phyloP scores from a whole-genome alignment of 176 grass and related monocot genomes.

The Chloris gayana region DNA sequence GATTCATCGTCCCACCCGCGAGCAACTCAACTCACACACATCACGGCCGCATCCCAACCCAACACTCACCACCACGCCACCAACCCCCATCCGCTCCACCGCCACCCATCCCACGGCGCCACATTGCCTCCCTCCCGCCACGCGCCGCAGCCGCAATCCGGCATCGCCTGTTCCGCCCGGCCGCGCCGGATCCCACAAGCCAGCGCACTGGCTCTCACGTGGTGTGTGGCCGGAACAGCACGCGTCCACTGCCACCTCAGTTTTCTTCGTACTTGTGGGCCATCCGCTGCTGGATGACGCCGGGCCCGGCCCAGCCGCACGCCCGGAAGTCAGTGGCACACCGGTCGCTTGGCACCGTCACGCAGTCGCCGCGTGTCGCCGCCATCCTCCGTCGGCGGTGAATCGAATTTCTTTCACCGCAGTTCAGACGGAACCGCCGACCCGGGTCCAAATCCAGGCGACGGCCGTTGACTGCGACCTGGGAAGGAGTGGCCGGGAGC shows the following conservation, averaged over 20 bases:
- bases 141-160: background rate
- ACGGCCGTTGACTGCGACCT: constrained; percentile 62
- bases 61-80: constrained; percentile 24
- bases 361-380: constrained; percentile 6
- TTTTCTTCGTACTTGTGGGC: too few species aligned
- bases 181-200: background rate
- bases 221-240: constrained; percentile 24
- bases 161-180: background rate
- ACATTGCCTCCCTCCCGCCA: background rate
- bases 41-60: too few species aligned
- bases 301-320: constrained; percentile 31
- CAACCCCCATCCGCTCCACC: background rate
- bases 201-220: constrained; percentile 40
- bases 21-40: too few species aligned
- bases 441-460: constrained; percentile 61
- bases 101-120: background rate
- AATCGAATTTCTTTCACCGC: background rate
- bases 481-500: constrained; percentile 42
- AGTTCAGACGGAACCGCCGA: constrained; percentile 8
- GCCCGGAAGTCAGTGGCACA: constrained; percentile 27
- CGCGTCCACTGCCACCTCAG: background rate
- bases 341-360: background rate
- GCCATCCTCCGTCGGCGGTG: constrained; percentile 22
- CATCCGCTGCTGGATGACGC: background rate
- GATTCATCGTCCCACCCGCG: background rate